Conservation (phyloP, 2,329 filamentous ascomycete species). For the Dactylonectria estremocensis region DNA sequence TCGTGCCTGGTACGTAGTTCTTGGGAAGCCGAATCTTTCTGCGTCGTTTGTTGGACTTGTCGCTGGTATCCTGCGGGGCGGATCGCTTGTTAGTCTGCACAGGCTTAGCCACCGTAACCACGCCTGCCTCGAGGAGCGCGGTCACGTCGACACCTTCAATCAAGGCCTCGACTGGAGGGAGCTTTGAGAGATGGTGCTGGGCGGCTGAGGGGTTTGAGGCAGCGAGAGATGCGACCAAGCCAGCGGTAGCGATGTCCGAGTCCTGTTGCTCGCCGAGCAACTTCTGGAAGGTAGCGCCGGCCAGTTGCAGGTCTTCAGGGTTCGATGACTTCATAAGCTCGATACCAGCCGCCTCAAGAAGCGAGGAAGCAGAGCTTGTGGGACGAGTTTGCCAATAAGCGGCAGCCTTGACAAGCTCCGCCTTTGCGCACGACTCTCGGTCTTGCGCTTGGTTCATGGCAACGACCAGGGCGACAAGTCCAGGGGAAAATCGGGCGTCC, state of each 20-base stretch:
- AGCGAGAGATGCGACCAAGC: conserved; percentile 87
- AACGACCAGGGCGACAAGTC: conserved; percentile 84
- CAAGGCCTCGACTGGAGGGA: conserved; percentile 76
- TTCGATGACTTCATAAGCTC: conserved; percentile 84
- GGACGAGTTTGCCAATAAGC: conserved; percentile 81
- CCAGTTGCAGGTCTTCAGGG: conserved; percentile 76
- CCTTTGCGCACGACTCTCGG: conserved; percentile 79
- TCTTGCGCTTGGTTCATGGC: conserved; percentile 84
- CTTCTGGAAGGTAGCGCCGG: conserved; percentile 83
- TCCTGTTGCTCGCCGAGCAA: conserved; percentile 76
- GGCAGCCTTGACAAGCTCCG: conserved; percentile 84
- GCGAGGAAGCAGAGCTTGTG: conserved; percentile 65
- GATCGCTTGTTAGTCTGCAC: conserved; percentile 65
- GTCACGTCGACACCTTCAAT: conserved; percentile 73
- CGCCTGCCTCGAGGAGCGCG: conserved; percentile 76
- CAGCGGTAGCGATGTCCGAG: conserved; percentile 82
- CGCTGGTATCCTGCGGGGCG: conserved; percentile 53
- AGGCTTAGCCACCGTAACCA: conserved; percentile 62
- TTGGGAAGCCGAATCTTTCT: conserved; percentile 78
- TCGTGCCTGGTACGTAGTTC: conserved; percentile 82
- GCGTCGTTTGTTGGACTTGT: conserved; percentile 68
- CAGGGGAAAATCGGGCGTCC: conserved; percentile 86
- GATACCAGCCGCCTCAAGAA: conserved; percentile 86
- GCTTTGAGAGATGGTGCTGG: conserved; percentile 66
- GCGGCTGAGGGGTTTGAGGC: conserved; percentile 71